These are phyloP conservation scores for Microdochium paspali DNA, from an alignment of 2,329 filamentous ascomycete species.

Conservation along the genomic window DNA sequence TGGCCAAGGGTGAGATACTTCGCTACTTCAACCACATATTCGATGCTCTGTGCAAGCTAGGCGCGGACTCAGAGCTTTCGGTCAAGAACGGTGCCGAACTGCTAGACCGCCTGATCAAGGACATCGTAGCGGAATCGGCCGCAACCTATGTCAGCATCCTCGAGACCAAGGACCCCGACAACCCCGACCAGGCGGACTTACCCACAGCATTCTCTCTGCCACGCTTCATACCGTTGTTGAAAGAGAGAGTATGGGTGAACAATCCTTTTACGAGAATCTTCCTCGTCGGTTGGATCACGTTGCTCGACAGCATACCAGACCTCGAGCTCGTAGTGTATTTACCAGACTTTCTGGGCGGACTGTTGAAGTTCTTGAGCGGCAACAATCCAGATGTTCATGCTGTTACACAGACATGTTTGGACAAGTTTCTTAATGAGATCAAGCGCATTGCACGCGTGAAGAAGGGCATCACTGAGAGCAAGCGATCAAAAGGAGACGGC, in stretches of 20 bases:
- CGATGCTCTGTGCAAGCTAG: constrained; percentile 92
- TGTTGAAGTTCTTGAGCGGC: constrained; percentile 88
- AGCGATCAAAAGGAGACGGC: constrained; percentile 57
- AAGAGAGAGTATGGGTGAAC: constrained; percentile 87
- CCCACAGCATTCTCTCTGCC: constrained; percentile 88
- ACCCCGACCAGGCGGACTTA: constrained; percentile 34
- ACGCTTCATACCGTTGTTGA: constrained; percentile 84
- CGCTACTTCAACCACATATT: constrained; percentile 99
- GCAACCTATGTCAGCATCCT: constrained; percentile 90
- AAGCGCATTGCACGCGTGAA: constrained; percentile 90
- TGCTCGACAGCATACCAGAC: constrained; percentile 94
- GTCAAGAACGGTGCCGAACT: constrained; percentile 98
- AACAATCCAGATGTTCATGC: constrained; percentile 91
- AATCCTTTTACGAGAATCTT: constrained; percentile 95
- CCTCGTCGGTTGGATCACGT: constrained; percentile 88
- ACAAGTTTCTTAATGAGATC: constrained; percentile 87
- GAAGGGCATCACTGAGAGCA: constrained; percentile 82
- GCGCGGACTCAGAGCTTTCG: constrained; percentile 89
- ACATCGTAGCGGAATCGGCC: constrained; percentile 91
- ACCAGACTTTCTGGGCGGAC: constrained; percentile 80
- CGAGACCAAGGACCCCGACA: constrained; percentile 40
- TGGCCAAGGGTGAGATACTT: constrained; percentile 94
- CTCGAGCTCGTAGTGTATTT: constrained; percentile 88
- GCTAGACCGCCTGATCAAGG: constrained; percentile 87
- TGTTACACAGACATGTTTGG: constrained; percentile 78